A percentile compares a stretch with the other conserved stretches of the same genome.
These are phyloP conservation scores for Monilinia fructicola DNA, from an alignment of 2,329 filamentous ascomycete genomes.

Conservation along the genomic window DNA sequence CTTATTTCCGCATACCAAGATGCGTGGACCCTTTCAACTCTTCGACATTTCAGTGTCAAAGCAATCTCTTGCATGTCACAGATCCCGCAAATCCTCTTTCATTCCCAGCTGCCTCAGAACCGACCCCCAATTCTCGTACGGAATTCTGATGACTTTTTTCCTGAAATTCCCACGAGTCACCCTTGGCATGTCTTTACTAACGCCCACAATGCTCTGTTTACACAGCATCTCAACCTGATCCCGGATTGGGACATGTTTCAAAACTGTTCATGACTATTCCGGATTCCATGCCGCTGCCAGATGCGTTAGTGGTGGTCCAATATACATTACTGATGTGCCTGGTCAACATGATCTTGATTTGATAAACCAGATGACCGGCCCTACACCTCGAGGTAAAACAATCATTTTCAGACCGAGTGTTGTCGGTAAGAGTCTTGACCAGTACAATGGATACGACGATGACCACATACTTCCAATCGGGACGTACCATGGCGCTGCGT, in stretches of 20 bases:
- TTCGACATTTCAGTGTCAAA: constrained; percentile 74
- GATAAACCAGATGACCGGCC: constrained; percentile 77
- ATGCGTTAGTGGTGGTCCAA: constrained; percentile 85
- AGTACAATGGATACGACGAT: constrained; percentile 76
- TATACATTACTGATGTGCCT: constrained; percentile 91
- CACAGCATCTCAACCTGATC: constrained; percentile 79
- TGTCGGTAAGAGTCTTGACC: constrained; percentile 68
- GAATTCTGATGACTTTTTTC: constrained; percentile 92
- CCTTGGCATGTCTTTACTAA: constrained; percentile 96
- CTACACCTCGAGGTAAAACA: constrained; percentile 68
- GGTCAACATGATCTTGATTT: constrained; percentile 75
- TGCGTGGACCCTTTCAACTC: constrained; percentile 75
- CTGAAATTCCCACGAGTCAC: constrained; percentile 74
- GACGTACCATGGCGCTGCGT: constrained; percentile 69
- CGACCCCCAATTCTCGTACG: constrained; percentile 72
- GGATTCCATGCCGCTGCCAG: constrained; percentile 87
- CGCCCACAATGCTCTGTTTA: constrained; percentile 82
- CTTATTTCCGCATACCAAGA: constrained; percentile 78
- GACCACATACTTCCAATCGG: constrained; percentile 72
- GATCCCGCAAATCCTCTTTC: constrained; percentile 80
- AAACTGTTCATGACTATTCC: constrained; percentile 65
- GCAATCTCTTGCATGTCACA: constrained; percentile 95
- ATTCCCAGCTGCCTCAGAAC: constrained; percentile 76
- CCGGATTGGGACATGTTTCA: constrained; percentile 81
- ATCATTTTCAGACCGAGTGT: constrained; percentile 78